A percentile compares a stretch with the other conserved stretches of the same genome.
Evolutionary conservation across 1,139 yeast species (phyloP).

Genomic region (Saccharomyces hybrid): DNA sequence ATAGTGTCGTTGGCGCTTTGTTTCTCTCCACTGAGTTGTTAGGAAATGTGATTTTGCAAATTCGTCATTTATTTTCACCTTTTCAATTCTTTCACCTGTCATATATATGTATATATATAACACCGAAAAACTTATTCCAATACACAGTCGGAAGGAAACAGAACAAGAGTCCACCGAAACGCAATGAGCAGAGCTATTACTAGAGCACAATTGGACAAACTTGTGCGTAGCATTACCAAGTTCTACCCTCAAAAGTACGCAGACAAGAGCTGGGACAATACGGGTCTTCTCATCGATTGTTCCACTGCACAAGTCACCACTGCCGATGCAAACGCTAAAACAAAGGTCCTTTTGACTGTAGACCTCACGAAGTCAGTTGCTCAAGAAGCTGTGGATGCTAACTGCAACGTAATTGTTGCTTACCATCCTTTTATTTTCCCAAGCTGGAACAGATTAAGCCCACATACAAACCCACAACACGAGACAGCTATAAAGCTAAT

Average conservation of each 20-base stretch:
- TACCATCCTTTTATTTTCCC: conserved; percentile 94
- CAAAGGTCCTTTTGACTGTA: conserved; percentile 60
- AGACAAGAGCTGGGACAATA: conserved; percentile 87
- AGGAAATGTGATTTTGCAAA: not conserved
- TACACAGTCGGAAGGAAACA: conserved; percentile 3
- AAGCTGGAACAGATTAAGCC: conserved; percentile 71
- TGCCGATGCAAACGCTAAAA: conserved; percentile 13
- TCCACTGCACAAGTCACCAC: conserved; percentile 21
- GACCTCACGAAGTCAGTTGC: conserved; percentile 82
- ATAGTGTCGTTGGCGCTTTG: not conserved
- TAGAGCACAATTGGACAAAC: conserved; percentile 37
- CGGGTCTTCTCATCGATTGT: conserved; percentile 75
- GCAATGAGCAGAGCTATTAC: conserved; percentile 21
- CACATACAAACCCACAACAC: conserved; percentile 66
- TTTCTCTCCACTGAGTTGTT: not conserved
- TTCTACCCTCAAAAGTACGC: conserved; percentile 70
- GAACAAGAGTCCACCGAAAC: not conserved
- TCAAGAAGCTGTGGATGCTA: conserved; percentile 62
- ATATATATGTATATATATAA: not conserved
- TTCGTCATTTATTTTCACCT: not conserved
- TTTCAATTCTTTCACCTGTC: not conserved
- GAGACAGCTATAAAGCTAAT: conserved; percentile 63
- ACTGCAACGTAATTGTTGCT: conserved; percentile 57
- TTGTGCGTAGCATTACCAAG: conserved; percentile 53
- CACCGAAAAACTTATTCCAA: conserved; percentile 3